These are phyloP conservation scores for Pythium apleroticum DNA, from an alignment of 352 stramenopile genomes.

Conservation along the genomic window DNA sequence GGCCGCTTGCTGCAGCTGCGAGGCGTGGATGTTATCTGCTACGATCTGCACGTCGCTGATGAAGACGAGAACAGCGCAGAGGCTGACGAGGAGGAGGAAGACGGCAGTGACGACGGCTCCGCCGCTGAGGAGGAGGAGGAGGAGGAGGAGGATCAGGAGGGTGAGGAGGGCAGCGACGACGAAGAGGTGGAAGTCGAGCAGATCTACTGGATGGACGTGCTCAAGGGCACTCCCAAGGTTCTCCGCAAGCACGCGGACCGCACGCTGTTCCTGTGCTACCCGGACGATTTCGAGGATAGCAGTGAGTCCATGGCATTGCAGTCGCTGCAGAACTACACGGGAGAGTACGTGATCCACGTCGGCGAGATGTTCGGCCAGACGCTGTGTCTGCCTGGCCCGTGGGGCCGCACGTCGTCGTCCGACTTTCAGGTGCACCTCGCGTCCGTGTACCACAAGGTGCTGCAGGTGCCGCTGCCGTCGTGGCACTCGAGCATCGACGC, in stretches of 20 bases:
- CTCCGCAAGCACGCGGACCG: slow-evolving; percentile 76
- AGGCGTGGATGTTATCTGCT: slow-evolving; percentile 86
- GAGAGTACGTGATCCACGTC: slow-evolving; percentile 92
- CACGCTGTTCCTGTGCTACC: slow-evolving; percentile 93
- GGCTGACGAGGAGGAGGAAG: slow-evolving; percentile 14
- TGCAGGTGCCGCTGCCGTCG: slow-evolving; percentile 88
- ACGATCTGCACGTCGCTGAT: slow-evolving; percentile 77
- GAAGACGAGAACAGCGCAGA: slow-evolving; percentile 38
- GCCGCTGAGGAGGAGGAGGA: slow-evolving; percentile 23
- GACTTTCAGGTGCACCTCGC: slow-evolving; percentile 92
- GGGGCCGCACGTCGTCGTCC: slow-evolving; percentile 89
- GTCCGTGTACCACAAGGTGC: slow-evolving; percentile 92
- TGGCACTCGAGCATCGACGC: slow-evolving; percentile 94
- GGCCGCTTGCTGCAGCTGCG: slow-evolving; percentile 71
- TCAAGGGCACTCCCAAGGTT: slow-evolving; percentile 70
- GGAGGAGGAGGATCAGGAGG: slow-evolving; percentile 24
- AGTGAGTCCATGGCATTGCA: slow-evolving; percentile 88
- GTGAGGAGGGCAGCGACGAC: slow-evolving; percentile 31
- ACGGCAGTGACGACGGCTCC: slow-evolving; percentile 27
- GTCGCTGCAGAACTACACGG: slow-evolving; percentile 90
- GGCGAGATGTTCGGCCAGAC: slow-evolving; percentile 92
- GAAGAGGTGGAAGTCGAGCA: slow-evolving; percentile 80
- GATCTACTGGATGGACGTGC: slow-evolving; percentile 84
- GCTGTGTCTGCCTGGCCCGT: slow-evolving; percentile 85
- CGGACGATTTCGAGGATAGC: slow-evolving; percentile 90